These are phyloP conservation scores for Trichocladium uniseriatum DNA, from an alignment of 495 filamentous ascomycete species.

Conservation along the genomic window DNA sequence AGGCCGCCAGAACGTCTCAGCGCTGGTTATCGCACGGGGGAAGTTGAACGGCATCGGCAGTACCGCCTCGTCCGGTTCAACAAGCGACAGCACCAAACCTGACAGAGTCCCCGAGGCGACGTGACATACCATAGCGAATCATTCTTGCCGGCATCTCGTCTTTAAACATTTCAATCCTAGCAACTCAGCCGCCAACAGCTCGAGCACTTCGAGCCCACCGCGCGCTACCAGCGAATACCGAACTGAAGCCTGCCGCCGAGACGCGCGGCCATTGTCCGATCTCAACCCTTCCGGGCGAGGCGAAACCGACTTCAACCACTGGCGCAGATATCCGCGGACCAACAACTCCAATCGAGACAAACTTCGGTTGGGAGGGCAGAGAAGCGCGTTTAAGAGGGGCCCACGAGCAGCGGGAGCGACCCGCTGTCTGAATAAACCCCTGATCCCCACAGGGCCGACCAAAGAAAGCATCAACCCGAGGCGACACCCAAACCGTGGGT, in stretches of 20 bases:
- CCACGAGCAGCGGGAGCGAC: constrained; percentile 4
- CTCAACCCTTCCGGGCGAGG: background rate
- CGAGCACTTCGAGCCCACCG: background rate
- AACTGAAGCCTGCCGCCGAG: background rate
- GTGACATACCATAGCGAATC: background rate
- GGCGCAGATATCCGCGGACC: background rate
- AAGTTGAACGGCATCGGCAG: too few species aligned
- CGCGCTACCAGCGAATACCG: background rate
- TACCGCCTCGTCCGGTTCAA: too few species aligned
- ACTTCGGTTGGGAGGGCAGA: background rate
- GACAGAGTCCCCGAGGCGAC: background rate
- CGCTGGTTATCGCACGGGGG: too few species aligned
- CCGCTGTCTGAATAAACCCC: constrained; percentile 15
- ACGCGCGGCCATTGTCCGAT: constrained; percentile 4
- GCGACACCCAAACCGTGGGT: constrained; percentile 4
- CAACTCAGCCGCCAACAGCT: background rate
- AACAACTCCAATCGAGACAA: background rate
- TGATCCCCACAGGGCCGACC: constrained; percentile 17
- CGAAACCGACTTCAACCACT: background rate
- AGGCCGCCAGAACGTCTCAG: background rate
- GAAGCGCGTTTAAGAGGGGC: background rate
- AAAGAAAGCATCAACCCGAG: constrained; percentile 6
- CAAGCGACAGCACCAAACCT: too few species aligned
- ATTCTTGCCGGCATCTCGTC: background rate
- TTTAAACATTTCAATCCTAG: background rate